Percentiles rank a stretch among this genome's conserved stretches.
Evolutionary conservation across 2,329 filamentous ascomycete species (phyloP).

Genomic region (Clonostachys solani): DNA sequence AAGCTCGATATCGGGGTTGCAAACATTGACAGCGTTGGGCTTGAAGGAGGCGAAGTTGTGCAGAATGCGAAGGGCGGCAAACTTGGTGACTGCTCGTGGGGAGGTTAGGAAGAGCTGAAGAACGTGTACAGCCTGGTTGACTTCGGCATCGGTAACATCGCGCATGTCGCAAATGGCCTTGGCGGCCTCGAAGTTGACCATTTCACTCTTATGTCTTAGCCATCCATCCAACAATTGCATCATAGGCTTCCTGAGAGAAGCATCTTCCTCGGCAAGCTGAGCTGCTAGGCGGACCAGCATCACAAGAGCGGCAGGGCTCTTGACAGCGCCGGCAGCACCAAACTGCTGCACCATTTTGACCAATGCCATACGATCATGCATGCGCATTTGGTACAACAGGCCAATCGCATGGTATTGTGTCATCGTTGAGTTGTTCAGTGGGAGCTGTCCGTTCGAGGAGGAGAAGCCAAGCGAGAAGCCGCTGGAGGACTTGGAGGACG

Average conservation of each 20-base stretch:
- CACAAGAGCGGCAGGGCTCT: conserved; percentile 89
- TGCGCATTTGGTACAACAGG: conserved; percentile 94
- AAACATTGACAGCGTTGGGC: conserved; percentile 83
- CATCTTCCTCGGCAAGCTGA: conserved; percentile 91
- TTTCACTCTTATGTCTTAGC: conserved; percentile 97
- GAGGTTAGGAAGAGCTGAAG: conserved; percentile 96
- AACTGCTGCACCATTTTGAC: conserved; percentile 99
- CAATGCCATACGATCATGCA: conserved; percentile 94
- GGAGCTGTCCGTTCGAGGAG: conserved; percentile 67
- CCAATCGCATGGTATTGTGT: conserved; percentile 98
- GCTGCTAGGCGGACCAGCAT: conserved; percentile 90
- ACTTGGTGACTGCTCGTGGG: conserved; percentile 93
- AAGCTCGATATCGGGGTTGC: conserved; percentile 96
- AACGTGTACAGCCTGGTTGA: conserved; percentile 88
- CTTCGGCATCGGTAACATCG: conserved; percentile 88
- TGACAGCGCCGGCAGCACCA: conserved; percentile 83
- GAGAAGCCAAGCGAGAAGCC: conserved; percentile 91
- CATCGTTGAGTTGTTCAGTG: conserved; percentile 95
- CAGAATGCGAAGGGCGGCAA: conserved; percentile 91
- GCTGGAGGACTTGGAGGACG: conserved; percentile 80
- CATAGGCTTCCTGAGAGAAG: conserved; percentile 88
- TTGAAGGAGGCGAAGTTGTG: conserved; percentile 97
- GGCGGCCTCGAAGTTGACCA: conserved; percentile 98
- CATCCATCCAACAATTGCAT: conserved; percentile 94
- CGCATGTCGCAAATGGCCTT: conserved; percentile 96